A percentile compares a stretch with the other conserved stretches of the same genome.
Conservation (phyloP, 129 eudicot species). For the Heracleum sosnowskyi region DNA sequence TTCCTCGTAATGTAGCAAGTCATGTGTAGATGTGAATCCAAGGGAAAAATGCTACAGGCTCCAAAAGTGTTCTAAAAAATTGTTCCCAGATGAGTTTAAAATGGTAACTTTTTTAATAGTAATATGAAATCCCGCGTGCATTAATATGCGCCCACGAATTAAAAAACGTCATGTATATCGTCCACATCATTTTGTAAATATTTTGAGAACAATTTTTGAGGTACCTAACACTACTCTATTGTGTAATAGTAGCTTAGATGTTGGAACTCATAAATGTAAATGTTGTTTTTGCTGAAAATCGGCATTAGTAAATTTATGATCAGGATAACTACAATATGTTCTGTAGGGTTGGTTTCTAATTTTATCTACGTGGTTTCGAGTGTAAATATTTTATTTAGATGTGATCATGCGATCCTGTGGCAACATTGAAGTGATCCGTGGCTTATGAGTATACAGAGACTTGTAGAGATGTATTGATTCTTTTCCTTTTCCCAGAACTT, state of each 20-base stretch:
- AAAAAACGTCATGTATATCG: no score
- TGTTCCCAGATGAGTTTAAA: no score
- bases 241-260: neutral
- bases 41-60: no score
- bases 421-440: neutral
- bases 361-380: neutral
- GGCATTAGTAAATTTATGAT: neutral
- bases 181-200: no score
- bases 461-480: neutral
- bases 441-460: neutral
- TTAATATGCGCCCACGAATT: no score
- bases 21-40: neutral
- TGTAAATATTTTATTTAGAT: neutral
- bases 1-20: neutral
- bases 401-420: neutral
- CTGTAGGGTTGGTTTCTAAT: no score
- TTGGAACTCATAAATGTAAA: neutral
- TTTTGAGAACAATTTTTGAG: no score
- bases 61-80: no score
- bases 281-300: neutral
- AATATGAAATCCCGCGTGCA: no score
- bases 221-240: no score
- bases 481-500: constrained; percentile 32
- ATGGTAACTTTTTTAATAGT: no score
- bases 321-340: neutral